These are phyloP conservation scores for Penicillium daleae DNA, from an alignment of 495 filamentous ascomycete genomes.

Conservation along the genomic window DNA sequence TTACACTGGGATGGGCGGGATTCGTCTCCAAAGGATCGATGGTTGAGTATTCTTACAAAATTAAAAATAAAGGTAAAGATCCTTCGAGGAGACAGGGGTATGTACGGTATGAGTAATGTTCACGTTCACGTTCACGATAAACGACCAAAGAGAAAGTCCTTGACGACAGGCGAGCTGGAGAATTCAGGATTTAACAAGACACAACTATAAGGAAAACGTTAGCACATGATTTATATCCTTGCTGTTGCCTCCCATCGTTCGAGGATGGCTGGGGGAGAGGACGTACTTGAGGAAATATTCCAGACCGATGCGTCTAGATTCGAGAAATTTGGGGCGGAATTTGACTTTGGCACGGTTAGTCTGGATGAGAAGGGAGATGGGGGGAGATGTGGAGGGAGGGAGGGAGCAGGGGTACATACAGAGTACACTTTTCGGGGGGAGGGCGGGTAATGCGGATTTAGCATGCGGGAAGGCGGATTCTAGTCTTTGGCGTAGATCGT, in stretches of 20 bases:
- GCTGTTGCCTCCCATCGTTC: no score
- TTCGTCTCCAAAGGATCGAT: background rate
- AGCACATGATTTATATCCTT: no score
- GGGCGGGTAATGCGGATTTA: conserved; percentile 61
- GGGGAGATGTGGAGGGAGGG: background rate
- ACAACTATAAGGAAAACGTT: conserved; percentile 51
- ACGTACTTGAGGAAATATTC: conserved; percentile 74
- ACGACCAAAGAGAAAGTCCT: conserved; percentile 66
- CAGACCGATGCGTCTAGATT: conserved; percentile 64
- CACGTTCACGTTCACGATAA: conserved; percentile 36
- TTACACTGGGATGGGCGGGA: no score
- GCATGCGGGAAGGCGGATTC: conserved; percentile 67
- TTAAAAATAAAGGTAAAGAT: no score
- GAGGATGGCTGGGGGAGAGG: conserved; percentile 10
- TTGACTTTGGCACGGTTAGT: conserved; percentile 49
- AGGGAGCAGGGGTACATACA: conserved; percentile 52
- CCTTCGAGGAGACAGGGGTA: no score
- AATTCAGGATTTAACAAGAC: conserved; percentile 72
- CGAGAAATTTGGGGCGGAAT: conserved; percentile 71
- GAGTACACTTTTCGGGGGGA: conserved; percentile 72
- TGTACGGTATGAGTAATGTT: background rate
- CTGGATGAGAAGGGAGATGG: no score
- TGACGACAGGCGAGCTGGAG: conserved; percentile 67
- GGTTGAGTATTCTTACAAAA: background rate
- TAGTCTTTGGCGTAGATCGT: conserved; percentile 61